These are phyloP conservation scores for Erodium moschatum DNA, from an alignment of 441 rosid species.

Conservation along the genomic window DNA sequence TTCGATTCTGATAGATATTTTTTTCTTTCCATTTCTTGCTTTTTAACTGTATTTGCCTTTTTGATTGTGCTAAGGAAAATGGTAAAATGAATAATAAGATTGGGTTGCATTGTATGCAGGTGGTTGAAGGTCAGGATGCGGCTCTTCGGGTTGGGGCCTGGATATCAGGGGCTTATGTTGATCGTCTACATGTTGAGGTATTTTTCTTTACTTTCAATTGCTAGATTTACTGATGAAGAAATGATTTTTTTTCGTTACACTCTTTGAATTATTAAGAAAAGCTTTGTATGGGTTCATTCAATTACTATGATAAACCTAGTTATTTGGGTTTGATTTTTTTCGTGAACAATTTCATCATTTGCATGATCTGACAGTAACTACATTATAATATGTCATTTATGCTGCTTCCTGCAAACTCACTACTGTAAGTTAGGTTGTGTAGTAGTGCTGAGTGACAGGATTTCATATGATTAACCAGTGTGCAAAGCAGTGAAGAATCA, in stretches of 20 bases:
- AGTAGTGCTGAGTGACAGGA: neutral
- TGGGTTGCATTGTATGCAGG: conserved; percentile 30
- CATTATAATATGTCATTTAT: neutral
- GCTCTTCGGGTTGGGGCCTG: conserved; percentile 74
- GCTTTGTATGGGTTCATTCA: neutral
- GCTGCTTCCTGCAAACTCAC: neutral
- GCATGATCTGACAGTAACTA: neutral
- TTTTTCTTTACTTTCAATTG: neutral
- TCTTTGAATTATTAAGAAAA: neutral
- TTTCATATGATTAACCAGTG: neutral
- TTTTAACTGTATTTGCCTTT: neutral
- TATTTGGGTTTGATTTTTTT: neutral
- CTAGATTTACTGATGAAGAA: neutral
- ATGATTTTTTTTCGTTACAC: neutral
- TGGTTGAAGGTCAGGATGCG: conserved; percentile 83
- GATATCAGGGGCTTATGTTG: conserved; percentile 78
- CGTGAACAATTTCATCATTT: neutral
- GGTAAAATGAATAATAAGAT: neutral
- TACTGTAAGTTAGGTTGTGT: neutral
- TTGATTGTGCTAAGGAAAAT: neutral
- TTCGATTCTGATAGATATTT: neutral
- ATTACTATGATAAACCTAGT: neutral
- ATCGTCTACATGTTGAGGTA: conserved; percentile 85
- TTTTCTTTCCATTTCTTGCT: neutral
- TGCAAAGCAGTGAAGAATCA: neutral